Percentiles rank a stretch among this genome's conserved stretches.
Evolutionary conservation across 139 green algal species (phyloP).

Genomic region (Coelastrella sp.): DNA sequence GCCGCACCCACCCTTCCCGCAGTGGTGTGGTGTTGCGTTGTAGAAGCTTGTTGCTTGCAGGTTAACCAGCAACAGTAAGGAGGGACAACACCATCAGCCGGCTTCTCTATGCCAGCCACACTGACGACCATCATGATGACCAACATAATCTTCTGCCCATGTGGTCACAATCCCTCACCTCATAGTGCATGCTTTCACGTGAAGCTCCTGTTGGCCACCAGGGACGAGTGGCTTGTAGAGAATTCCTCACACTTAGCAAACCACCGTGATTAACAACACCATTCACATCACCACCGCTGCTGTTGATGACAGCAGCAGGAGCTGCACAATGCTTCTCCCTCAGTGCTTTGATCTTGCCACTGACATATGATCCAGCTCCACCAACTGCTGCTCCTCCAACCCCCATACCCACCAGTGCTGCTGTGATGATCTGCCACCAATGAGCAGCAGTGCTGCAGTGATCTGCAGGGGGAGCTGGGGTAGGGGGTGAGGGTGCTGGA

Average conservation of each 20-base stretch:
- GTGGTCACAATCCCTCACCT: neutral
- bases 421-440: neutral
- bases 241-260: too few species aligned
- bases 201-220: too few species aligned
- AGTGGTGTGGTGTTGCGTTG: too few species aligned
- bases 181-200: neutral
- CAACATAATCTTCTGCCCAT: neutral
- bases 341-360: neutral
- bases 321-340: neutral
- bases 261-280: too few species aligned
- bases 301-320: neutral
- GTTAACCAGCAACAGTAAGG: too few species aligned
- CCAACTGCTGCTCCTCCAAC: neutral
- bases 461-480: neutral
- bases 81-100: too few species aligned
- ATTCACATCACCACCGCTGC: neutral
- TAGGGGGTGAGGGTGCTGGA: neutral
- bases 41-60: too few species aligned
- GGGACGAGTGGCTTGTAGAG: too few species aligned
- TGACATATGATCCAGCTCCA: neutral
- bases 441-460: neutral
- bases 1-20: too few species aligned
- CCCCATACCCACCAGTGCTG: neutral
- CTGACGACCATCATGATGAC: too few species aligned
- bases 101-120: too few species aligned